These are phyloP conservation scores for Loxodes magnus DNA, from an alignment of 73 alveolate species.

Conservation along the genomic window DNA sequence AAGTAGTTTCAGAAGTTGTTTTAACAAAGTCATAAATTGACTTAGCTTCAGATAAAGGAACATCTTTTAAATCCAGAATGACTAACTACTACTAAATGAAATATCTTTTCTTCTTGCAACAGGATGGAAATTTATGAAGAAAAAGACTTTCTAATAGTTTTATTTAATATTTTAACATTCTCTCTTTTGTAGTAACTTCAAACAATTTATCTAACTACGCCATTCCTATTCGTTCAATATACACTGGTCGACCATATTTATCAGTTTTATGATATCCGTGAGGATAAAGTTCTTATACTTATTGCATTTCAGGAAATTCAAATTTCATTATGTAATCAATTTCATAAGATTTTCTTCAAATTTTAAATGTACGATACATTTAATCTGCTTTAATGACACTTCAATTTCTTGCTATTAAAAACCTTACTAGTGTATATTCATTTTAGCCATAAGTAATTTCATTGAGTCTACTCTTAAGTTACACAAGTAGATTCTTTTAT, in stretches of 20 bases:
- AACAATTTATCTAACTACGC: constrained; percentile 36
- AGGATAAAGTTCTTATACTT: constrained; percentile 38
- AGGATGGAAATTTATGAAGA: constrained; percentile 53
- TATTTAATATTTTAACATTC: constrained; percentile 44
- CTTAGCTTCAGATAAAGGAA: constrained; percentile 44
- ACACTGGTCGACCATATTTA: constrained; percentile 60
- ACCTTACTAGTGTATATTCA: no score
- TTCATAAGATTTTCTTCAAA: constrained; percentile 65
- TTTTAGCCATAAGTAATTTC: no score
- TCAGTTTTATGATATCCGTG: constrained; percentile 64
- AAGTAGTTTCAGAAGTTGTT: constrained; percentile 45
- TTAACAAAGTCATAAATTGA: constrained; percentile 38
- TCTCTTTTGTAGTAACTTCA: constrained; percentile 40
- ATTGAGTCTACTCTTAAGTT: no score
- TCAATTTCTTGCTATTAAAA: no score
- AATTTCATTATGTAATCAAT: constrained; percentile 37
- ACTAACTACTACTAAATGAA: constrained; percentile 34
- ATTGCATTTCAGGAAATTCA: constrained; percentile 20
- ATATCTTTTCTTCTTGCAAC: constrained; percentile 40
- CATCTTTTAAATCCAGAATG: constrained; percentile 53
- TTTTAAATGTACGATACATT: no score
- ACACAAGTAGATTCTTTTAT: no score
- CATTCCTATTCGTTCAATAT: constrained; percentile 46
- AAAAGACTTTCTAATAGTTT: constrained; percentile 52
- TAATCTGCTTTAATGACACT: no score